Conservation (phyloP, 768 basidiomycete genomes). For the Gyrodon lividus region DNA sequence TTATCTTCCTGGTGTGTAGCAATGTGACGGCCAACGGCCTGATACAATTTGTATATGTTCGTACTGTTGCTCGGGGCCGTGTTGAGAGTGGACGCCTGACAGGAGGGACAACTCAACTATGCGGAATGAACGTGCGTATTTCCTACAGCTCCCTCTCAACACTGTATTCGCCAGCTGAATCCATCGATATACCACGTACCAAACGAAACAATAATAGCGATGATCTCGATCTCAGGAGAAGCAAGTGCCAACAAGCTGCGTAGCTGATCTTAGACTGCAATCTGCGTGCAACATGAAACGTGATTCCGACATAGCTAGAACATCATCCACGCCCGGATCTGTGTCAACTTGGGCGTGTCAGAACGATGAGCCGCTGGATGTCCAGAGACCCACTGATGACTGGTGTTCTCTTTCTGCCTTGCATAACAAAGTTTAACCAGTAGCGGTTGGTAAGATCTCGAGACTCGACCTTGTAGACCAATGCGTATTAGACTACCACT, state of each 20-base stretch:
- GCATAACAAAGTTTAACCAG: constrained; percentile 20
- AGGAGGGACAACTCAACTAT: constrained; percentile 44
- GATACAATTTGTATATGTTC: constrained; percentile 78
- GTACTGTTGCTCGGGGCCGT: constrained; percentile 37
- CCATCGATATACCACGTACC: constrained; percentile 41
- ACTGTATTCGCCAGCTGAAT: background rate
- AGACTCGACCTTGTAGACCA: background rate
- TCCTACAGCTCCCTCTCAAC: constrained; percentile 39
- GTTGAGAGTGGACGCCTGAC: background rate
- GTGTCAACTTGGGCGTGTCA: constrained; percentile 60
- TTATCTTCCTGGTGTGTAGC: constrained; percentile 51
- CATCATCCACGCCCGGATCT: constrained; percentile 85
- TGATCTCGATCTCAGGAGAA: constrained; percentile 79
- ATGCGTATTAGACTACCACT: no score
- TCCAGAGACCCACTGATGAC: constrained; percentile 59
- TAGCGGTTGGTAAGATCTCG: background rate
- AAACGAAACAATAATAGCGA: constrained; percentile 74
- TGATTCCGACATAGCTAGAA: constrained; percentile 64
- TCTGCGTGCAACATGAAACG: background rate
- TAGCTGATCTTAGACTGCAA: background rate
- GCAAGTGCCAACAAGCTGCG: constrained; percentile 73
- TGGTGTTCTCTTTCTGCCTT: constrained; percentile 38
- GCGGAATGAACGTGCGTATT: constrained; percentile 67
- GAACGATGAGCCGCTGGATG: background rate
- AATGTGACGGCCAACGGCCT: constrained; percentile 60